phyloP scores from a whole-genome alignment of 345 rosid species.

The Odontarrhena argentea region DNA sequence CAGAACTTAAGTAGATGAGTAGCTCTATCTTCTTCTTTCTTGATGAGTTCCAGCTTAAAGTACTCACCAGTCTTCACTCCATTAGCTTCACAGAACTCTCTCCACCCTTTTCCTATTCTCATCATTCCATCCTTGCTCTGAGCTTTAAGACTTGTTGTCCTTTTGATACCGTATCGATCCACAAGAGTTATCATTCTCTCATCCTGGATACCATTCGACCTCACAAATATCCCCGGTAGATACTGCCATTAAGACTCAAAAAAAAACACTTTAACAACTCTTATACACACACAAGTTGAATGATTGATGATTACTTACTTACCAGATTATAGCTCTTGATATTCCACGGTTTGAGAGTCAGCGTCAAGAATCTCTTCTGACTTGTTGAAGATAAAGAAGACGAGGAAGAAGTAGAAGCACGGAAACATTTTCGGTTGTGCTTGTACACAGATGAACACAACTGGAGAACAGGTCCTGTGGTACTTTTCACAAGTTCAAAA shows the following conservation, averaged over 20 bases:
- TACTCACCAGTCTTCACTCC: constrained; percentile 19
- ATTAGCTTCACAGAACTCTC: constrained; percentile 26
- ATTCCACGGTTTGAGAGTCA: constrained; percentile 5
- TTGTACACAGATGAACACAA: not conserved
- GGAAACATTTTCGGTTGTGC: not conserved
- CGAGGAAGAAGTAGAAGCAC: not conserved
- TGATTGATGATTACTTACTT: not conserved
- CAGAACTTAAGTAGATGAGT: constrained; percentile 28
- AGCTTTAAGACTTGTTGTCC: not conserved
- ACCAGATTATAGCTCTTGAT: not conserved
- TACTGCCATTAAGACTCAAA: not conserved
- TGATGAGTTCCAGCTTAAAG: constrained; percentile 28
- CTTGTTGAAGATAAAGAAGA: not conserved
- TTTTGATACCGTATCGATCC: constrained; percentile 12
- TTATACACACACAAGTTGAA: not conserved
- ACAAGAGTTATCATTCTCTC: constrained; percentile 18
- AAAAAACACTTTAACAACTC: not conserved
- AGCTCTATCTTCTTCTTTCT: not conserved
- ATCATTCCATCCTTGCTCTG: not conserved
- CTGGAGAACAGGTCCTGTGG: constrained; percentile 20
- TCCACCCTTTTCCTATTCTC: constrained; percentile 34
- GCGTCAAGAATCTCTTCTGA: constrained; percentile 23
- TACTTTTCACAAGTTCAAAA: not conserved
- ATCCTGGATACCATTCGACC: constrained; percentile 1
- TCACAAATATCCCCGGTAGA: constrained; percentile 17